Evolutionary conservation across 2,329 filamentous ascomycete genomes (phyloP).

Genomic region (Coleophoma cylindrospora): DNA sequence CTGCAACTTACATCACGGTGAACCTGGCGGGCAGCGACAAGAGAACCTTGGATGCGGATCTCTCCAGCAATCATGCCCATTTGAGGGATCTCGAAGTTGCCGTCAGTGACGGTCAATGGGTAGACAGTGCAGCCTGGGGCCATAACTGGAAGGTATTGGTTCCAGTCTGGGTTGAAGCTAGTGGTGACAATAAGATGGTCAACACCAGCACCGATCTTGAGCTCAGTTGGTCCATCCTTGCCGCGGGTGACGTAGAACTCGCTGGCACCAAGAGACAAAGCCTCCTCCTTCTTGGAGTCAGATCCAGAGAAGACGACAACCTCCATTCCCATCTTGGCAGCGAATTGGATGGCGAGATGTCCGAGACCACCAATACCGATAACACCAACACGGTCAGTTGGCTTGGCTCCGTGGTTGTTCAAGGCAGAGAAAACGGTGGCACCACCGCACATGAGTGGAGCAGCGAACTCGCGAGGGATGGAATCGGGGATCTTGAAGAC

Average conservation of each 20-base stretch:
- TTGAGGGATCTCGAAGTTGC: constrained; percentile 23
- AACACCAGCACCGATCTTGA: constrained; percentile 25
- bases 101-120: constrained; percentile 60
- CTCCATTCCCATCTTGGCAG: constrained; percentile 55
- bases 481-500: constrained; percentile 32
- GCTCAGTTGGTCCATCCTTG: constrained; percentile 11
- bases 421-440: constrained; percentile 34
- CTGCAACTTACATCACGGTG: constrained; percentile 40
- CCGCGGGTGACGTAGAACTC: constrained; percentile 54
- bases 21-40: constrained; percentile 31
- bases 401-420: constrained; percentile 28
- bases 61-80: constrained; percentile 19
- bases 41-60: constrained; percentile 20
- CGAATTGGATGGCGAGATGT: constrained; percentile 59
- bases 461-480: constrained; percentile 33
- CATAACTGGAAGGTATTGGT: constrained; percentile 57
- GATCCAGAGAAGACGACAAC: constrained; percentile 54
- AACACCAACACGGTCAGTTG: constrained; percentile 27
- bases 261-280: constrained; percentile 50
- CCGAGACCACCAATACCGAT: constrained; percentile 58
- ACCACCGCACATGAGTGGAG: constrained; percentile 41
- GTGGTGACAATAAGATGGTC: constrained; percentile 26
- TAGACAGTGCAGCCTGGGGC: constrained; percentile 54
- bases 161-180: constrained; percentile 46
- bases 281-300: constrained; percentile 60